These are phyloP conservation scores for Echium plantagineum DNA, from an alignment of 257 asterid genomes.

Conservation along the genomic window DNA sequence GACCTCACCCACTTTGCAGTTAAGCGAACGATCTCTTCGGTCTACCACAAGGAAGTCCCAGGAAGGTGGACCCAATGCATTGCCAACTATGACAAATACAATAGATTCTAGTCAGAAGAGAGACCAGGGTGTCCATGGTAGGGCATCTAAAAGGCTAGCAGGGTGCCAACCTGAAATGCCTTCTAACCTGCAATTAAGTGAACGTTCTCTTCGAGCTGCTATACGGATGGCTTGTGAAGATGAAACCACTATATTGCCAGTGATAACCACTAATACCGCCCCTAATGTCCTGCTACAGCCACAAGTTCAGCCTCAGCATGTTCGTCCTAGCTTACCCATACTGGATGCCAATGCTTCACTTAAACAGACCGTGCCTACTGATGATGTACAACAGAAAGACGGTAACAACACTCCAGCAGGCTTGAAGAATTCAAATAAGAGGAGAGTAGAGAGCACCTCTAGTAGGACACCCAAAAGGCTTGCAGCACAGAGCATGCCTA, in stretches of 20 bases:
- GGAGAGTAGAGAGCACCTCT: conserved; percentile 6
- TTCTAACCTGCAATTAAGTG: conserved; percentile 14
- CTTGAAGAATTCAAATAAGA: conserved; percentile 13
- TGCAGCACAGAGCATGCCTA: not conserved
- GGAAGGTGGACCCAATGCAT: conserved; percentile 3
- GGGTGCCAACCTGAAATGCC: conserved; percentile 21
- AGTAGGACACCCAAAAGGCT: conserved; percentile 8
- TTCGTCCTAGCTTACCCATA: not conserved
- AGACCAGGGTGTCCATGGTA: conserved; percentile 8
- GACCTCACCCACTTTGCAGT: conserved; percentile 9
- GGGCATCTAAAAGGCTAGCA: conserved; percentile 26
- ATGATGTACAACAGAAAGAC: not conserved
- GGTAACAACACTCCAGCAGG: not conserved
- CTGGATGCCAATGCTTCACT: not conserved
- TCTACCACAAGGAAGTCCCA: conserved; percentile 9
- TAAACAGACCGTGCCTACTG: not conserved
- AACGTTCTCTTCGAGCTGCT: conserved; percentile 15
- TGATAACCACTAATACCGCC: not conserved
- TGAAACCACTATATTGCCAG: conserved; percentile 3
- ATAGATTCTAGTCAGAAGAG: conserved; percentile 5
- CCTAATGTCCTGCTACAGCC: not conserved
- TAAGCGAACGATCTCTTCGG: conserved; percentile 15
- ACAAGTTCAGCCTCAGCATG: not conserved
- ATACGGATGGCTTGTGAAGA: conserved; percentile 5
- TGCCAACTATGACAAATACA: not conserved